Conservation (phyloP, 78 protist genomes). For the Dictyostelium purpureum region DNA sequence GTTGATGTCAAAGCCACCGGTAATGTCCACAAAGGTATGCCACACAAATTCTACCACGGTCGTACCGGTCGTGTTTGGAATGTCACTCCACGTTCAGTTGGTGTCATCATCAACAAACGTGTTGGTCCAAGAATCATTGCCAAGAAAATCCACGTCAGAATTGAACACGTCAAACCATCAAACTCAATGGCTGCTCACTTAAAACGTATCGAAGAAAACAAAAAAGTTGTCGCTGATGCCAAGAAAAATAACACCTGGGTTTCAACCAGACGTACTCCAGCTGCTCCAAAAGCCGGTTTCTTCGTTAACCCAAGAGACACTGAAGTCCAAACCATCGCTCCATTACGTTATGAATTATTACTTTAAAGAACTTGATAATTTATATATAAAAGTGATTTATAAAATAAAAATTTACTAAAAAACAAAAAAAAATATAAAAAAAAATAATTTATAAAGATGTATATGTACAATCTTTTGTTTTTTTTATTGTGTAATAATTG, state of each 20-base stretch:
- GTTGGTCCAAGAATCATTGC: slow-evolving; percentile 94
- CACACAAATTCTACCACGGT: slow-evolving; percentile 99
- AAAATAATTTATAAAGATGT: no score
- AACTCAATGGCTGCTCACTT: slow-evolving; percentile 94
- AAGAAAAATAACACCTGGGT: slow-evolving; percentile 18
- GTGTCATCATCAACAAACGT: slow-evolving; percentile 98
- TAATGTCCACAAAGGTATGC: slow-evolving; percentile 99
- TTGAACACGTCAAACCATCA: slow-evolving; percentile 99
- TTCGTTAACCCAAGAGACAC: slow-evolving; percentile 76
- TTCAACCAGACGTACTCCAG: slow-evolving; percentile 37
- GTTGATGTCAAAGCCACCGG: slow-evolving; percentile 97
- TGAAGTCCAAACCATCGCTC: slow-evolving; percentile 67
- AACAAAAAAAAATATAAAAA: no score
- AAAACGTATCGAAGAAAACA: slow-evolving; percentile 78
- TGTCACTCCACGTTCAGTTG: slow-evolving; percentile 98
- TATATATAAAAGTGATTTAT: no score
- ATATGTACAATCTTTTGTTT: no score
- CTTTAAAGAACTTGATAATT: no score
- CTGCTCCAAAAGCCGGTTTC: slow-evolving; percentile 63
- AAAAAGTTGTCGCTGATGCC: slow-evolving; percentile 16
- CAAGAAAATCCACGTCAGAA: slow-evolving; percentile 99
- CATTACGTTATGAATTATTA: slow-evolving; percentile 66
- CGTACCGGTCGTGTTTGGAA: slow-evolving; percentile 99
- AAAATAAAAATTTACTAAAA: no score
- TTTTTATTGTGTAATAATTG: no score